Conservation (phyloP, 164 flowering plant genomes). For the Platanus orientalis region DNA sequence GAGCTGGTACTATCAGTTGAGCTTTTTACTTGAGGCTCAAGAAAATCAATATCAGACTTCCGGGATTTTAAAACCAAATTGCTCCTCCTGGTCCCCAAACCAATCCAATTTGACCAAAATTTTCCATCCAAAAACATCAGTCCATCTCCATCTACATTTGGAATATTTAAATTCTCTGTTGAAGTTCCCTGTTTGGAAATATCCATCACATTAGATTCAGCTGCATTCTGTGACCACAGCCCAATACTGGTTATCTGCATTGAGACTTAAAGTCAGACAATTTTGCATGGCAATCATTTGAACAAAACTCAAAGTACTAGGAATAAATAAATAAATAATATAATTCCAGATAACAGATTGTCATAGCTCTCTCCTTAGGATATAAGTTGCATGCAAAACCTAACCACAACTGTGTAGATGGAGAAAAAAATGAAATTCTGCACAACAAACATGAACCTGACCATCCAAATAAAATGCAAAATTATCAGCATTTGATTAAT, state of each 20-base stretch:
- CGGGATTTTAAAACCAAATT: slow-evolving; percentile 52
- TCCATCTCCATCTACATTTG: slow-evolving; percentile 44
- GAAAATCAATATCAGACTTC: slow-evolving; percentile 50
- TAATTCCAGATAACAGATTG: too few relatives aligned
- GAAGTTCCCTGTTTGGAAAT: slow-evolving; percentile 18
- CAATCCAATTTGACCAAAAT: slow-evolving; percentile 64
- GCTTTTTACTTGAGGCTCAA: slow-evolving; percentile 47
- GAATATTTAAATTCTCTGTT: slow-evolving; percentile 24
- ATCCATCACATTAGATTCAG: slow-evolving; percentile 28
- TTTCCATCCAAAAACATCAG: slow-evolving; percentile 40
- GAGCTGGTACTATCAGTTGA: slow-evolving; percentile 27
- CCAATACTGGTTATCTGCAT: slow-evolving; percentile 81
- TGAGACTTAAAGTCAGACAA: slow-evolving; percentile 7
- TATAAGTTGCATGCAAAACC: too few relatives aligned
- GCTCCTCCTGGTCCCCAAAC: slow-evolving; percentile 51
- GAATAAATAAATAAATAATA: too few relatives aligned
- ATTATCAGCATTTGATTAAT: too few relatives aligned
- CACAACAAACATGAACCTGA: too few relatives aligned
- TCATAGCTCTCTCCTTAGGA: too few relatives aligned
- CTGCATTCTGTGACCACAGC: slow-evolving; percentile 55
- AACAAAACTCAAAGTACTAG: too few relatives aligned
- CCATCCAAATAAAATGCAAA: too few relatives aligned
- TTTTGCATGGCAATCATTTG: not conserved
- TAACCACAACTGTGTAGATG: too few relatives aligned
- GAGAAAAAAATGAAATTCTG: too few relatives aligned